Base-by-base conservation (phyloP, 441 rosid species). In the Erodium moschatum region DNA sequence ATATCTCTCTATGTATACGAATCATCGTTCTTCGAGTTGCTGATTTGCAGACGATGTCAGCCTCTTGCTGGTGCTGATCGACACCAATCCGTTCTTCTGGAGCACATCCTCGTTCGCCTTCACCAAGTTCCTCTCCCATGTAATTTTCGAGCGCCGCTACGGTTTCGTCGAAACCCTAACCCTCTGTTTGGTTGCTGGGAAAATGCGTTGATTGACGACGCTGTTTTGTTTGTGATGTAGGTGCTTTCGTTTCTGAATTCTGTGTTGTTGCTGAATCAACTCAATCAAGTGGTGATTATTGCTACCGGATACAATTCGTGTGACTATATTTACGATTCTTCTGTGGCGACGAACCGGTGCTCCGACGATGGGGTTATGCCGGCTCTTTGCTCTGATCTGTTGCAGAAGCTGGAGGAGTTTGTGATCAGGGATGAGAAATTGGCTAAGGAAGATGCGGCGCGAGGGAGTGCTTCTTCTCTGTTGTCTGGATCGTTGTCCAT, bases 61-160 rank as follows among this genome's bases (percentile, higher is more conserved):
- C 77, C 85, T 89, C 29, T 77, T 88, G 69, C 82, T 91, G 69
- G 87, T 91, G 67, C 74, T 91, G 75, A 78, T 94, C 10, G 98
- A 89, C 75, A 77, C 90, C 18, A 91, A 89, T 67, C 97, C 98
- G 0, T 80, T 89, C 76, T 93, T 91, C 77, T 93, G 97, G 97
- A 75, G 84, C 76, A 64, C 81, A 20, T 81, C 89, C 10, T 73
- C 96, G 48, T 76, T 84, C 76, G 76, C 85, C 0, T 91, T 93
- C 83, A 81, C 86, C 75, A 96, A 80, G 33, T 88, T 91, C 69
- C 84, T 91, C 67, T 88, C 97, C 68, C 97, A 89, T 48, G 97
- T 89, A 86, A 82, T 68, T 21, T 42, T 3, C 13, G 0, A 29
- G 8, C 24, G 24, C 2, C 63, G 31, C 69, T 66, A 64, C 64